Percentiles rank a stretch among this genome's conserved stretches.
Conservation (phyloP, 805 yeast genomes). For the Candida verbasci region DNA sequence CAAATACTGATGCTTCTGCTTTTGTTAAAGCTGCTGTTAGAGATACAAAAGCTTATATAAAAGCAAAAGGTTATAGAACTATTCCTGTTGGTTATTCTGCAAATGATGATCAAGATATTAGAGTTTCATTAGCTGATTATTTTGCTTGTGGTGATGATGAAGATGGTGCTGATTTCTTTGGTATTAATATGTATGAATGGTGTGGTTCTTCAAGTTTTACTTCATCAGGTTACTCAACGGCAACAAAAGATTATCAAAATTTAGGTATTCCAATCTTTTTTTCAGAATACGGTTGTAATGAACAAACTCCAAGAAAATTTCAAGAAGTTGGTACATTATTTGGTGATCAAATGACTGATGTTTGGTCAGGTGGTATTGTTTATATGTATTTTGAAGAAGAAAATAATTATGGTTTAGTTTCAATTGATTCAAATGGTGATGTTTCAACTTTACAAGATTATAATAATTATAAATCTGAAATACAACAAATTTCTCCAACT, state of each 20-base stretch:
- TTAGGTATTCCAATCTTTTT: slow-evolving; percentile 71
- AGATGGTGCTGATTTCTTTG: slow-evolving; percentile 73
- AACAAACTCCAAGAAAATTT: slow-evolving; percentile 64
- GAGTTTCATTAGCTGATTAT: slow-evolving; percentile 67
- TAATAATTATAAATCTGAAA: slow-evolving; percentile 57
- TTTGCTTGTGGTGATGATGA: slow-evolving; percentile 69
- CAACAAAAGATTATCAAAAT: slow-evolving; percentile 62
- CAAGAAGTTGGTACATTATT: slow-evolving; percentile 65
- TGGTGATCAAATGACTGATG: slow-evolving; percentile 67
- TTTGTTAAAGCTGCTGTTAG: slow-evolving; percentile 81
- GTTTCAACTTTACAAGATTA: slow-evolving; percentile 63
- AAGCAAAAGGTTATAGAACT: slow-evolving; percentile 52
- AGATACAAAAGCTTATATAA: slow-evolving; percentile 69
- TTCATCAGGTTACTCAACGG: slow-evolving; percentile 59
- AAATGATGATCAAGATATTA: slow-evolving; percentile 65
- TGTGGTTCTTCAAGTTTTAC: slow-evolving; percentile 62
- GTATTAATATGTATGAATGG: slow-evolving; percentile 90
- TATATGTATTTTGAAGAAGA: slow-evolving; percentile 79
- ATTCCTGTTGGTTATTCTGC: slow-evolving; percentile 84
- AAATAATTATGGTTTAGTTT: slow-evolving; percentile 72
- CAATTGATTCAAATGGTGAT: slow-evolving; percentile 39
- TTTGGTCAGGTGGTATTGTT: slow-evolving; percentile 89
- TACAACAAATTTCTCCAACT: slow-evolving; percentile 41
- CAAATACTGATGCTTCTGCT: slow-evolving; percentile 73
- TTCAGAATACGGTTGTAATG: slow-evolving; percentile 82